A percentile compares a stretch with the other conserved stretches of the same genome.
Evolutionary conservation across 148 eudicot species (phyloP).

Genomic region (Spergularia bocconei): DNA sequence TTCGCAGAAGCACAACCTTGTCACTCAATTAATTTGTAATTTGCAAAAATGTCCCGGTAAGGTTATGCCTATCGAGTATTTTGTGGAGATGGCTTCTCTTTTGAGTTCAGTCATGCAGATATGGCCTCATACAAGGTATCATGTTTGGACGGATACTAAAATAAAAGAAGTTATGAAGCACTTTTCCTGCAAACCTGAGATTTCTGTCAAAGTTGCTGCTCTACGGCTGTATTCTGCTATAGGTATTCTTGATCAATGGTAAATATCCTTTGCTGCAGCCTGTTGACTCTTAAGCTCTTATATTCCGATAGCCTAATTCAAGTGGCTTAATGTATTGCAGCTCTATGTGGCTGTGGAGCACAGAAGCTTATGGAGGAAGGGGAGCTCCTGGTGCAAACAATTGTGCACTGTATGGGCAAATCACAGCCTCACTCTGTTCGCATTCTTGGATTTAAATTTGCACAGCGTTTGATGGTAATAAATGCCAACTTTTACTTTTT

Average conservation of each 20-base stretch:
- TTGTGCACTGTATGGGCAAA: constrained; percentile 51
- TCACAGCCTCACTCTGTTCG: constrained; percentile 43
- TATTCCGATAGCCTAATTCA: constrained; percentile 14
- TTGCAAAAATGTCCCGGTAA: constrained; percentile 36
- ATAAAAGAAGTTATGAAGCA: constrained; percentile 46
- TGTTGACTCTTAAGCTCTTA: constrained; percentile 14
- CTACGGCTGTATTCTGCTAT: constrained; percentile 68
- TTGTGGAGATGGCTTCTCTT: constrained; percentile 51
- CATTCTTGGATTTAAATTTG: constrained; percentile 59
- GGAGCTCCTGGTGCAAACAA: constrained; percentile 34
- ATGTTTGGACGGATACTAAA: constrained; percentile 57
- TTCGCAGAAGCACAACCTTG: constrained; percentile 47
- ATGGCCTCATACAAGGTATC: constrained; percentile 74
- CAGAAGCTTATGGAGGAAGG: constrained; percentile 58
- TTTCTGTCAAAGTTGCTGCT: constrained; percentile 47
- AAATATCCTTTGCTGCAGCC: constrained; percentile 22
- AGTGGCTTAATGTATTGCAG: constrained; percentile 37
- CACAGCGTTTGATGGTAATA: constrained; percentile 56
- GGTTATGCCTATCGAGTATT: constrained; percentile 44
- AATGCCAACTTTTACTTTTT: neutral
- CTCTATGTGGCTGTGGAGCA: constrained; percentile 76
- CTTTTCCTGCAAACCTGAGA: constrained; percentile 35
- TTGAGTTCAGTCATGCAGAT: constrained; percentile 73
- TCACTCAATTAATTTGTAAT: constrained; percentile 44
- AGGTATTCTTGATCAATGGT: constrained; percentile 53